A percentile compares a stretch with the other conserved stretches of the same genome.
These are phyloP conservation scores for Barbarea vulgaris DNA, from an alignment of 345 rosid species.

Conservation along the genomic window DNA sequence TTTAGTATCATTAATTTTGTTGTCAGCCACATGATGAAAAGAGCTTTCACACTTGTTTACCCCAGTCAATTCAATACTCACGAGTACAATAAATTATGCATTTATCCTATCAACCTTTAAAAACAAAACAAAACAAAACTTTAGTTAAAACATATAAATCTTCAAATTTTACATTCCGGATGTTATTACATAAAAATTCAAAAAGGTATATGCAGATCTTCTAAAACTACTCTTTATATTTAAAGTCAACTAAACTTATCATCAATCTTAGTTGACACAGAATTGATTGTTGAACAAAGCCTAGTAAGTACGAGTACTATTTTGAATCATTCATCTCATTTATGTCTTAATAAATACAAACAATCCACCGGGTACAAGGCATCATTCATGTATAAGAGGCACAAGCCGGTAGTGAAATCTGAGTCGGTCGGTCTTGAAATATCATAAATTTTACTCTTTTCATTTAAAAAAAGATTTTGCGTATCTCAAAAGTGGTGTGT, in stretches of 20 bases:
- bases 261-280: neutral
- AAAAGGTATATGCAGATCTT: neutral
- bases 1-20: neutral
- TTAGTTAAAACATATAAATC: neutral
- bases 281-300: conserved; percentile 4
- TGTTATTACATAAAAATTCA: neutral
- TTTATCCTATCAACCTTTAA: neutral
- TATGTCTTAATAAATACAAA: neutral
- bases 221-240: neutral
- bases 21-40: conserved; percentile 13
- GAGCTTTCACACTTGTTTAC: conserved; percentile 4
- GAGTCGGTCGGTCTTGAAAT: conserved; percentile 33
- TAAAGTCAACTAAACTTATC: conserved; percentile 15
- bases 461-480: neutral
- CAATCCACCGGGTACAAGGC: conserved; percentile 7
- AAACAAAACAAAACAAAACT: no score
- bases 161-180: neutral
- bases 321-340: neutral
- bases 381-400: conserved; percentile 16
- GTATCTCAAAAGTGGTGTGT: conserved; percentile 13
- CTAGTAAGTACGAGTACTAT: neutral
- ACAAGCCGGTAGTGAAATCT: conserved; percentile 25
- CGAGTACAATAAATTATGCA: neutral
- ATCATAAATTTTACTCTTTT: conserved; percentile 1
- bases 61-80: neutral